Base-by-base conservation (phyloP, 139 green algal species). In the Chlorella vulgaris region DNA sequence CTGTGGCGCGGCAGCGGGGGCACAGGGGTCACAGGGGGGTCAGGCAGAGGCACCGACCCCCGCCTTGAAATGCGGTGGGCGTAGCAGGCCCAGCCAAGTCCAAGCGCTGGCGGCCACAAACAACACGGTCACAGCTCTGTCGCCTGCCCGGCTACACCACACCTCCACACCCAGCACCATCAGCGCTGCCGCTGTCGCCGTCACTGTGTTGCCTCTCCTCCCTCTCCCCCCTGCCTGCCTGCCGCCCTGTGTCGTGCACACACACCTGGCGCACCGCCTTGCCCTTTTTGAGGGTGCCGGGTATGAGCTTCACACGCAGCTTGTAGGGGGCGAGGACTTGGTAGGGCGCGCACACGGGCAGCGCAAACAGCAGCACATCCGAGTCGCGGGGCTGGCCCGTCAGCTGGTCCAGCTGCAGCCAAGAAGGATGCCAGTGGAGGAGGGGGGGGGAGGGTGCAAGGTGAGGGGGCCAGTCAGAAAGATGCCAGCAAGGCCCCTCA, bases 271-370 rank as follows among this genome's bases (percentile, higher is more conserved):
- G 89, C 3, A 82, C 90, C 3, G 94, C 95, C 84, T 96, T 97
- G 82, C 96, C 96, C 86, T 98, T 98, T 86, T 96, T 97, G 53
- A 94, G 84, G 2, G 87, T 91, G 31, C 96, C 96, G 10, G 94
- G 91, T 0, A 85, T 88, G 35, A 97, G 40, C 87, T 98, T 97
- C 4, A 97, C 88, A 71, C 94, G 94, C 88, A 90, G 96, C 90
- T 98, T 98, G 90, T 93, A 99, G 55, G 33, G 61, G 43, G 84
- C 63, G 62, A 85, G n/a, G 2, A 88, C 84, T 69, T 86, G 55
- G 88, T 98, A 98, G 15, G 96, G 96, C 15, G 88, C 96, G 85
- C 93, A 98, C 69, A 99, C 91, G 2, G 95, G 94, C 33, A 99
- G 68, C 6, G 93, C 94, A 80, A 87, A 94, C 68, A 98, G 87